Percentiles rank a stretch among this genome's conserved stretches.
Conservation (phyloP, 2,329 filamentous ascomycete species). For the Fusarium setosum region DNA sequence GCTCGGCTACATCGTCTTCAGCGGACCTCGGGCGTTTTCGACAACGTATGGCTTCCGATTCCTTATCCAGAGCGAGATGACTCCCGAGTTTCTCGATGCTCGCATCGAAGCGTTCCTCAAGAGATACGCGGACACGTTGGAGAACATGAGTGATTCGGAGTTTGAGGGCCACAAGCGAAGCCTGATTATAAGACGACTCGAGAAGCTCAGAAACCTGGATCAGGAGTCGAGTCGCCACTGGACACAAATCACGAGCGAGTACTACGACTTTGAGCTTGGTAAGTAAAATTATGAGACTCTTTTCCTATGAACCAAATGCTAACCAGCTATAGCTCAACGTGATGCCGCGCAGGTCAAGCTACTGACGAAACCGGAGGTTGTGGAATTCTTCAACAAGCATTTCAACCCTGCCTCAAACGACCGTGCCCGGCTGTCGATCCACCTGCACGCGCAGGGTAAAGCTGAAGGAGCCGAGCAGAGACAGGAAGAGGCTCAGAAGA, state of each 20-base stretch:
- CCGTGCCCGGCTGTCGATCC: conserved; percentile 86
- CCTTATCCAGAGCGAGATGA: conserved; percentile 92
- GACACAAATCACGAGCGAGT: conserved; percentile 86
- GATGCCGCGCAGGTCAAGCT: conserved; percentile 81
- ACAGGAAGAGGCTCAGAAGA: conserved; percentile 57
- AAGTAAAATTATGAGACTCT: conserved; percentile 52
- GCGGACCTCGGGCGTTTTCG: conserved; percentile 76
- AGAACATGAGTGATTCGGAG: conserved; percentile 81
- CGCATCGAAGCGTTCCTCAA: conserved; percentile 88
- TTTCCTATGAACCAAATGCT: conserved; percentile 12
- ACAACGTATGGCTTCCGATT: conserved; percentile 89
- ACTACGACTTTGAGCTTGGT: conserved; percentile 91
- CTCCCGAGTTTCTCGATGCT: conserved; percentile 83
- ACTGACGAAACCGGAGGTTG: conserved; percentile 82
- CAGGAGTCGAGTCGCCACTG: conserved; percentile 87
- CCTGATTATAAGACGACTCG: conserved; percentile 85
- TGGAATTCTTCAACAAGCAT: conserved; percentile 80
- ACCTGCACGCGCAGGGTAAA: conserved; percentile 79
- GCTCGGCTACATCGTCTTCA: conserved; percentile 96
- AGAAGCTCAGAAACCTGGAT: conserved; percentile 92
- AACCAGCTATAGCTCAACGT: conserved; percentile 66
- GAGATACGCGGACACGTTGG: conserved; percentile 72
- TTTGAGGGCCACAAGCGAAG: conserved; percentile 94
- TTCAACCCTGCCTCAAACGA: conserved; percentile 79
- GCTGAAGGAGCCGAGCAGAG: conserved; percentile 58